Percentiles rank a stretch among this genome's conserved stretches.
Evolutionary conservation across 768 basidiomycete genomes (phyloP).

Genomic region (Auricularia sp.): DNA sequence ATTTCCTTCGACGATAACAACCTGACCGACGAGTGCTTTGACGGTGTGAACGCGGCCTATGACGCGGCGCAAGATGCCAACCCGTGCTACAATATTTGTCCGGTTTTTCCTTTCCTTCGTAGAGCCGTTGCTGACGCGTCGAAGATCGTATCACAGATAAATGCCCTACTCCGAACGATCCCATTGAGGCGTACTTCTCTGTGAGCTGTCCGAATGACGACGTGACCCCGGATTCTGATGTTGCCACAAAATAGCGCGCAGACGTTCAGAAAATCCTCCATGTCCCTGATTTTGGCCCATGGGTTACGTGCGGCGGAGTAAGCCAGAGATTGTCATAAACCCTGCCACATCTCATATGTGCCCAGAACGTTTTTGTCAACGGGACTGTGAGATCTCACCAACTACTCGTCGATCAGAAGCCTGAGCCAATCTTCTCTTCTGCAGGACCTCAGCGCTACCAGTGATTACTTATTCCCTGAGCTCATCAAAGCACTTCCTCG

Average conservation of each 20-base stretch:
- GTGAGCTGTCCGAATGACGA: no score
- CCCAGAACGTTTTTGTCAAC: no score
- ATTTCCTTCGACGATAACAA: not conserved
- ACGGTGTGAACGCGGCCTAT: not conserved
- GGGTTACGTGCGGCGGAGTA: not conserved
- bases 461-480: no score
- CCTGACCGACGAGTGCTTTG: not conserved
- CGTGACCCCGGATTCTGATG: no score
- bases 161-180: not conserved
- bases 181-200: slow-evolving; percentile 3
- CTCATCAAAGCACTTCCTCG: no score
- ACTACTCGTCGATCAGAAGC: no score
- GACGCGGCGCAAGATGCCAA: not conserved
- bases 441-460: no score
- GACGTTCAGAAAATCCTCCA: slow-evolving; percentile 4
- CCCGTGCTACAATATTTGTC: not conserved
- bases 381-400: no score
- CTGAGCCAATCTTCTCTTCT: no score
- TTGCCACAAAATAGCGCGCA: not conserved
- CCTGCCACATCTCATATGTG: no score
- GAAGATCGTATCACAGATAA: not conserved
- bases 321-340: no score
- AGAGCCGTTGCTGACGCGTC: not conserved
- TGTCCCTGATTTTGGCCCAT: not conserved
- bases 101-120: not conserved